Percentiles rank a stretch among this genome's conserved stretches.
phyloP scores from a whole-genome alignment of 2,329 filamentous ascomycete genomes.

The Fusarium sacchari region DNA sequence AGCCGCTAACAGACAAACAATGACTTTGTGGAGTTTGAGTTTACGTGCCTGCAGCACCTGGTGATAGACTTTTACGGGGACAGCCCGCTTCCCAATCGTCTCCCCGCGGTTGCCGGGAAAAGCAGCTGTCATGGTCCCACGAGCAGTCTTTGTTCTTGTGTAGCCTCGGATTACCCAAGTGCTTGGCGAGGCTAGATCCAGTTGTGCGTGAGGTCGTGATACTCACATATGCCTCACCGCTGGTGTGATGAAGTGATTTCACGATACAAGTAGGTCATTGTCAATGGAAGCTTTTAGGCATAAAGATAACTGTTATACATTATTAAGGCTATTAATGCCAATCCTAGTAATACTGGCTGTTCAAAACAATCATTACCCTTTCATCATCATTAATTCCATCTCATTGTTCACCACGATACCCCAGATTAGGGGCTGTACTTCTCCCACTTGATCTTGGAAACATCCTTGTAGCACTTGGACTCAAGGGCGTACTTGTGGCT shows the following conservation, averaged over 20 bases:
- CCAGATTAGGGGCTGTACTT: slow-evolving; percentile 34
- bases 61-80: neutral
- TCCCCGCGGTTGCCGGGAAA: neutral
- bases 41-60: slow-evolving; percentile 20
- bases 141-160: neutral
- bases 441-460: slow-evolving; percentile 44
- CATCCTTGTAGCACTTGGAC: slow-evolving; percentile 55
- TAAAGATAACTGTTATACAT: slow-evolving; percentile 21
- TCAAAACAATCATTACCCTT: slow-evolving; percentile 29
- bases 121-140: slow-evolving; percentile 2
- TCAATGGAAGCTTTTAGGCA: neutral
- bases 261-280: neutral
- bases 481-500: slow-evolving; percentile 53
- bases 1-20: slow-evolving; percentile 6
- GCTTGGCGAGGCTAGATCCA: slow-evolving; percentile 4
- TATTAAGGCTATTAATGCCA: slow-evolving; percentile 25
- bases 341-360: slow-evolving; percentile 23
- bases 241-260: neutral
- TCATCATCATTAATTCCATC: slow-evolving; percentile 29
- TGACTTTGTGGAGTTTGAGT: slow-evolving; percentile 14
- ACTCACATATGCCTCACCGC: slow-evolving; percentile 12
- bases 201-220: slow-evolving; percentile 3
- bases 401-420: neutral
- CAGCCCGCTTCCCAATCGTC: neutral
- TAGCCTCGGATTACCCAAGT: slow-evolving; percentile 5